Conservation (phyloP, 805 yeast species). For the Candida suzukii region DNA sequence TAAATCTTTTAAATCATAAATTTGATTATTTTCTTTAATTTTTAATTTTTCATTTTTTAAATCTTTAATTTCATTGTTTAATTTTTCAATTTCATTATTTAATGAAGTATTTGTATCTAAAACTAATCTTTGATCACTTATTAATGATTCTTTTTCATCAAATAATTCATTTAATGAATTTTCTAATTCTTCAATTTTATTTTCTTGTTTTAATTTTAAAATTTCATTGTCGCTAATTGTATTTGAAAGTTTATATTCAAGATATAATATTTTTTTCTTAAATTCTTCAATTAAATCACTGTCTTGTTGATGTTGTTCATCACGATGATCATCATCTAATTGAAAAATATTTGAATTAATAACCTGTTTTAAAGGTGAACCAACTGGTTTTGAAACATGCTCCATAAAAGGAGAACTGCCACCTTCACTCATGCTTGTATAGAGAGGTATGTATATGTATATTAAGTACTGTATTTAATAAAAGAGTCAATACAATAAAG, state of each 20-base stretch:
- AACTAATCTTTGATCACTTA: constrained; percentile 8
- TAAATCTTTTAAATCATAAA: constrained; percentile 1
- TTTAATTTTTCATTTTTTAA: not conserved
- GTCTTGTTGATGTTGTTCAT: not conserved
- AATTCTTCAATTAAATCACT: constrained; percentile 1
- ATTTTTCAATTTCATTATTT: constrained; percentile 1
- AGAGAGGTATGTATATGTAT: not conserved
- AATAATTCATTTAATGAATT: constrained; percentile 18
- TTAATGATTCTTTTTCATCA: constrained; percentile 28
- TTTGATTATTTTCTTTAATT: not conserved
- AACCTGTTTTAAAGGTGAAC: not conserved
- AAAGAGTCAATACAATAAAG: no score
- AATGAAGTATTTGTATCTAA: constrained; percentile 25
- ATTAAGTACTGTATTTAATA: no score
- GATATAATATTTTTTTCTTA: constrained; percentile 6
- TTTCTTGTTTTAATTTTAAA: constrained; percentile 1
- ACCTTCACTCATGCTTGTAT: not conserved
- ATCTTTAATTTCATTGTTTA: constrained; percentile 22
- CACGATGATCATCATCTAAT: no score
- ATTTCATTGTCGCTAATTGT: not conserved
- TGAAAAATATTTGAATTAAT: not conserved
- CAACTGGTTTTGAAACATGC: not conserved
- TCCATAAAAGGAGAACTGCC: not conserved
- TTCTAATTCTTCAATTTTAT: constrained; percentile 13
- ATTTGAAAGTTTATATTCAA: constrained; percentile 8